Evolutionary conservation across 129 eudicot species (phyloP).

Genomic region (Tanacetum coccineum): DNA sequence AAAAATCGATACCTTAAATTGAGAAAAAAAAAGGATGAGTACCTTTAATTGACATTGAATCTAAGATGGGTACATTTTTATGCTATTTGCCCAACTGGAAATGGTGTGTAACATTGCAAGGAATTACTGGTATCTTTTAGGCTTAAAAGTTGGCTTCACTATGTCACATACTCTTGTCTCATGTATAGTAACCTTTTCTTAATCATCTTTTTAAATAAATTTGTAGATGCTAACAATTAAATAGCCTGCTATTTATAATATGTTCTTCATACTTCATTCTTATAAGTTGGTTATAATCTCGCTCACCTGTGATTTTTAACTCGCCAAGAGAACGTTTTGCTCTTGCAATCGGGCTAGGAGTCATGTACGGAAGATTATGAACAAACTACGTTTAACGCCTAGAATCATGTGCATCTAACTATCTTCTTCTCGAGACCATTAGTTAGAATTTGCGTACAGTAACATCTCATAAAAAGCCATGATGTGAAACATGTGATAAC

Average conservation of each 20-base stretch:
- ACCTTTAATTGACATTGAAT: too few species aligned
- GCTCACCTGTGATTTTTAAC: too few species aligned
- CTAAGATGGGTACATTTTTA: too few species aligned
- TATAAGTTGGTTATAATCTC: too few species aligned
- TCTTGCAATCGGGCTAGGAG: too few species aligned
- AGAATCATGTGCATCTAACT: conserved; percentile 17
- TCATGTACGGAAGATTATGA: too few species aligned
- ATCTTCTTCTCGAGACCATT: conserved; percentile 21
- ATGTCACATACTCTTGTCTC: conserved; percentile 7
- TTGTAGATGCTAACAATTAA: background rate
- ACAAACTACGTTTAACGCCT: too few species aligned
- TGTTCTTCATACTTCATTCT: too few species aligned
- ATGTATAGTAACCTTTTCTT: background rate
- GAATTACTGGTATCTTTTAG: background rate
- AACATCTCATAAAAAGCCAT: conserved; percentile 13
- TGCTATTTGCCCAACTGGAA: too few species aligned
- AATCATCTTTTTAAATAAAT: background rate
- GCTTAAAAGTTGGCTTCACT: background rate
- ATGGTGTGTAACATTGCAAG: background rate
- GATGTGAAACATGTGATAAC: background rate
- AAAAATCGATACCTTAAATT: too few species aligned
- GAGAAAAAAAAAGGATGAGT: too few species aligned
- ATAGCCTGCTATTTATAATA: background rate
- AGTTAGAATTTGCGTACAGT: conserved; percentile 7
- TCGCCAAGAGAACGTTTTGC: too few species aligned